phyloP scores from a whole-genome alignment of 495 filamentous ascomycete species.

The Talaromyces trachyspermus region DNA sequence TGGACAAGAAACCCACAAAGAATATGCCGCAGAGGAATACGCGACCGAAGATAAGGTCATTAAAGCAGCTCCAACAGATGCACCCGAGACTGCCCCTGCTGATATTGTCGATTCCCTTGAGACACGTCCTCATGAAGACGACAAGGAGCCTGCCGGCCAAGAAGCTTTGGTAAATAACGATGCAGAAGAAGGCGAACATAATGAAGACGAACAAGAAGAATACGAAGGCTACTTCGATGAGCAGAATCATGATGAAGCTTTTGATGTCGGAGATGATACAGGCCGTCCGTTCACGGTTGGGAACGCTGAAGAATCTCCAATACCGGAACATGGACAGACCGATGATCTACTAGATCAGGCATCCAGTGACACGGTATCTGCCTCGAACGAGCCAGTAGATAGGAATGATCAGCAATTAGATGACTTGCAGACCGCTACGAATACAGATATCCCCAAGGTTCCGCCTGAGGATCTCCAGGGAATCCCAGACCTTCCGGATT shows the following conservation, averaged over 20 bases:
- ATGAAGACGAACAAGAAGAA: neutral
- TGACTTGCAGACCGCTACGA: neutral
- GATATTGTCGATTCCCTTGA: neutral
- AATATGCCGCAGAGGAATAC: no score
- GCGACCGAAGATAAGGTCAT: neutral
- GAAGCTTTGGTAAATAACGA: neutral
- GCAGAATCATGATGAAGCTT: neutral
- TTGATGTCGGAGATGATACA: neutral
- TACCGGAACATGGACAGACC: neutral
- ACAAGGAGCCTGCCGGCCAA: neutral
- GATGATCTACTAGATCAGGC: neutral
- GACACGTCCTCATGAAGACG: neutral
- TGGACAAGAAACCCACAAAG: neutral
- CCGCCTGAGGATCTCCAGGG: constrained; percentile 2
- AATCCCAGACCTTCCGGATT: constrained; percentile 14
- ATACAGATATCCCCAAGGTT: neutral
- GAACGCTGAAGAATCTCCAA: neutral
- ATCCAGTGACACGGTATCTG: constrained; percentile 1
- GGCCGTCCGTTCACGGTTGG: neutral
- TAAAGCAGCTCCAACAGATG: neutral
- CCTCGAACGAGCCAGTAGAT: neutral
- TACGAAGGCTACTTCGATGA: constrained; percentile 2
- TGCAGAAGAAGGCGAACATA: constrained; percentile 3
- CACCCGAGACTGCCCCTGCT: neutral
- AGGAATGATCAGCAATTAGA: neutral